These are phyloP conservation scores for Arthrobotrys conoides DNA, from an alignment of 2,329 filamentous ascomycete genomes.

Conservation along the genomic window DNA sequence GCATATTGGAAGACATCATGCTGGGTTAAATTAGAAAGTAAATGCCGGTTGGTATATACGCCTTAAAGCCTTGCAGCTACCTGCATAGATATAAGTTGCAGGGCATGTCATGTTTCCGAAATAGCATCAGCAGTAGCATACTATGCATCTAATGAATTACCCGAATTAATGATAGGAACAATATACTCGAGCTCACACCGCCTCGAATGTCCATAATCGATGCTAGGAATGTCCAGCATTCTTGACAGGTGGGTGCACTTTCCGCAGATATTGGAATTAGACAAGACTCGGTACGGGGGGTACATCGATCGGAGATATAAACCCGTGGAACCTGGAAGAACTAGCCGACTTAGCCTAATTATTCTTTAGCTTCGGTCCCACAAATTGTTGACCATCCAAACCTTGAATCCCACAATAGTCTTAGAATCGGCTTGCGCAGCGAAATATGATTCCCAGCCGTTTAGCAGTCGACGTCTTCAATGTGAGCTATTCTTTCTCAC, in stretches of 20 bases:
- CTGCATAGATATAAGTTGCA: neutral
- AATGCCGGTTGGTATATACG: neutral
- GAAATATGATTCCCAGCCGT: no score
- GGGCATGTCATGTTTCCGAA: neutral
- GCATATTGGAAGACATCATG: constrained; percentile 80
- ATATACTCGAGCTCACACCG: no score
- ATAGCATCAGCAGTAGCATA: neutral
- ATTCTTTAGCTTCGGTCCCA: neutral
- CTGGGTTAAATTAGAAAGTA: constrained; percentile 18
- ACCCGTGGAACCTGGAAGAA: neutral
- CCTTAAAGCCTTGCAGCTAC: neutral
- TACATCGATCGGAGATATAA: constrained; percentile 4
- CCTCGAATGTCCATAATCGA: no score
- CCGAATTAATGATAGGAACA: neutral
- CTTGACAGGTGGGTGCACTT: no score
- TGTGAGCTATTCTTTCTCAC: no score
- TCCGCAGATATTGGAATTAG: no score
- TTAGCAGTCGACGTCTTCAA: no score
- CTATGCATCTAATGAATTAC: neutral
- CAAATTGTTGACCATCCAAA: neutral
- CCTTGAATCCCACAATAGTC: no score
- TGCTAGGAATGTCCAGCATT: no score
- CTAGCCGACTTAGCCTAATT: constrained; percentile 5
- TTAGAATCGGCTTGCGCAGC: no score
- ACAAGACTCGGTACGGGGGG: neutral